Evolutionary conservation across 176 grass and related monocot species (phyloP).

Genomic region (Oryza nivara): DNA sequence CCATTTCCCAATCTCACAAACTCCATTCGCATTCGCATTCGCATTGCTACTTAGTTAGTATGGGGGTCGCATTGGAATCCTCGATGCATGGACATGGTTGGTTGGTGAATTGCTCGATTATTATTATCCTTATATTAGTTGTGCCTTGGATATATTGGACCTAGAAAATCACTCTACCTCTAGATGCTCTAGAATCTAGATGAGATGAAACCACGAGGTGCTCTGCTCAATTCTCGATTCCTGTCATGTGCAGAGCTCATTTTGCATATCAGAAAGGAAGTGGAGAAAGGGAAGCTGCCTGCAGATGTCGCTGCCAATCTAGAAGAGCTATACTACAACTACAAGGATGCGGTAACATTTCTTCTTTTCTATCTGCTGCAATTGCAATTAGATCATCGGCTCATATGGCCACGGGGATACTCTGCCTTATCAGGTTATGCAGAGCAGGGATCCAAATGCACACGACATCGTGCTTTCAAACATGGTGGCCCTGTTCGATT

Average conservation of each 20-base stretch:
- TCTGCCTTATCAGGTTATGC: constrained; percentile 63
- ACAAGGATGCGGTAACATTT: constrained; percentile 67
- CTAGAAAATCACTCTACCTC: not conserved
- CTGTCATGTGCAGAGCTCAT: constrained; percentile 61
- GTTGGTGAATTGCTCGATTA: not conserved
- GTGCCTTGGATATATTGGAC: not conserved
- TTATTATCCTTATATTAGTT: not conserved
- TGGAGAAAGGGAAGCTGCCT: constrained; percentile 68
- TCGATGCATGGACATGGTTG: not conserved
- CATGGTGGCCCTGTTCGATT: constrained; percentile 80
- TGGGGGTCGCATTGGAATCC: not conserved
- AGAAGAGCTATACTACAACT: constrained; percentile 81
- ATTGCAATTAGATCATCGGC: not conserved
- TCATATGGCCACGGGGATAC: constrained; percentile 11
- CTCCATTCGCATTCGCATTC: not conserved
- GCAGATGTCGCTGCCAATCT: constrained; percentile 65
- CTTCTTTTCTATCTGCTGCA: not conserved
- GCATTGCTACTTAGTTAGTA: not conserved
- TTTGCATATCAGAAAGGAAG: constrained; percentile 62
- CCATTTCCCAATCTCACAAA: not conserved
- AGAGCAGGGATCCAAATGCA: constrained; percentile 72
- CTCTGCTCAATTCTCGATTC: not conserved
- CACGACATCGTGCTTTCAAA: constrained; percentile 72
- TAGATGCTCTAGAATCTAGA: too few species aligned
- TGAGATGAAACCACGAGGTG: not conserved